Evolutionary conservation across 192 early-diverging fungal species (phyloP).

Genomic region (Diversispora epigaea): DNA sequence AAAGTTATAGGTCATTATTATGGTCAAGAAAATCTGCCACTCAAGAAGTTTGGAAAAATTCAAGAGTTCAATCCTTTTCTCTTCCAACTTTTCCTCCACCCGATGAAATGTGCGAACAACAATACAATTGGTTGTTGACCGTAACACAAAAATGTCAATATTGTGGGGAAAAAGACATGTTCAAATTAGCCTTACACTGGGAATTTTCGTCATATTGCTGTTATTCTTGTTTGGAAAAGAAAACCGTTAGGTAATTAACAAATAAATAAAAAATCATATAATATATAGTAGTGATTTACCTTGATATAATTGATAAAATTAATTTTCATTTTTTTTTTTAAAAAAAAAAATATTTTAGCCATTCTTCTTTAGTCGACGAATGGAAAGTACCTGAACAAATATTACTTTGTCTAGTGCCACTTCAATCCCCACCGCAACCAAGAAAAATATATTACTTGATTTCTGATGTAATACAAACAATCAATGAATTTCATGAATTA

Average conservation of each 20-base stretch:
- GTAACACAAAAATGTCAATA: neutral
- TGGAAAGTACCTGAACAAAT: conserved; percentile 3
- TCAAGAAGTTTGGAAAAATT: conserved; percentile 7
- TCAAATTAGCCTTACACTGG: neutral
- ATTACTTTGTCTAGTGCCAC: neutral
- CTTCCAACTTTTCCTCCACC: neutral
- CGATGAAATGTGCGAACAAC: conserved; percentile 1
- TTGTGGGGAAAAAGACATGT: conserved; percentile 7
- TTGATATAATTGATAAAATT: too few species aligned
- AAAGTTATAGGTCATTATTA: neutral
- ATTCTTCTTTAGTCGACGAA: neutral
- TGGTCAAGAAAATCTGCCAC: neutral
- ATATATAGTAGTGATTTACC: too few species aligned
- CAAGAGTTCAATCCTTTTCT: neutral
- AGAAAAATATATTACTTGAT: neutral
- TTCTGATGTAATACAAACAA: neutral
- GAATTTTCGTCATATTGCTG: conserved; percentile 20
- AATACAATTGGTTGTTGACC: conserved; percentile 1
- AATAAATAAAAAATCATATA: too few species aligned
- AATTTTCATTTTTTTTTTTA: too few species aligned
- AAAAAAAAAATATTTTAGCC: too few species aligned
- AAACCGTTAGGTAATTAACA: neutral
- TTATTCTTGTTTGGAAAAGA: neutral
- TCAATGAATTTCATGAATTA: neutral
- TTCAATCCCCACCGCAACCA: neutral